Evolutionary conservation across 2,329 filamentous ascomycete species (phyloP), one percentile per base, ranked within the genome.

Genomic region (Cadophora malorum): DNA sequence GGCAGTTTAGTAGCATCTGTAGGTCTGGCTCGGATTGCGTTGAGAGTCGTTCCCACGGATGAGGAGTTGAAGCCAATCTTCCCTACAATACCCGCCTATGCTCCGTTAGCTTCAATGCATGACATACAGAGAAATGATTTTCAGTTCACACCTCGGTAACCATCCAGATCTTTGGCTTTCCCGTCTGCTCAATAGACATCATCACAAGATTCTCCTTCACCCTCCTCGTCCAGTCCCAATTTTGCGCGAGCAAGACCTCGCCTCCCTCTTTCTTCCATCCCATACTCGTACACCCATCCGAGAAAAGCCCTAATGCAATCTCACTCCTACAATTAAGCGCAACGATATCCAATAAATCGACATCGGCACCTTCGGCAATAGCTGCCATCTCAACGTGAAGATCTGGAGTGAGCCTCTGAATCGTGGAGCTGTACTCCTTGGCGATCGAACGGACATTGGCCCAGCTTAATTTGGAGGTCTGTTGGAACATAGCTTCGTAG

Each of bases 51-150:
- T 0, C 85, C 86, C 0, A 89, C 85, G 3, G 85, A 84, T 0
- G 75, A 70, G 41, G 78, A 80, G 71, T 88, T 88, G 67, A 88
- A 78, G 0, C 86, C 86, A 50, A 89, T 87, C 73, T 88, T 76
- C 21, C 74, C 74, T 12, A 76, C 65, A 8, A 76, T 74, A 9
- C 74, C 74, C 10, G 74, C 74, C 68, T 75, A 58, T 47, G 23
- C 47, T 63, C 47, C 7, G 21, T 63, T 53, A 67, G 63, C 33
- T 50, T 56, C 16, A 5, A 38, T 56, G 12, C 41, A 52, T 35
- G 25, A 45, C 21, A 8, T 28, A 16, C 35, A 50, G n/a, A 19
- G 25, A 21, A 52, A 21, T 28, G 6, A 31, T 4, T 4, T 3
- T 16, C 12, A 16, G 21, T 31, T 49, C 69, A 56, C 56, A 74